Conservation (phyloP, 345 rosid species). For the Murraya koenigii region DNA sequence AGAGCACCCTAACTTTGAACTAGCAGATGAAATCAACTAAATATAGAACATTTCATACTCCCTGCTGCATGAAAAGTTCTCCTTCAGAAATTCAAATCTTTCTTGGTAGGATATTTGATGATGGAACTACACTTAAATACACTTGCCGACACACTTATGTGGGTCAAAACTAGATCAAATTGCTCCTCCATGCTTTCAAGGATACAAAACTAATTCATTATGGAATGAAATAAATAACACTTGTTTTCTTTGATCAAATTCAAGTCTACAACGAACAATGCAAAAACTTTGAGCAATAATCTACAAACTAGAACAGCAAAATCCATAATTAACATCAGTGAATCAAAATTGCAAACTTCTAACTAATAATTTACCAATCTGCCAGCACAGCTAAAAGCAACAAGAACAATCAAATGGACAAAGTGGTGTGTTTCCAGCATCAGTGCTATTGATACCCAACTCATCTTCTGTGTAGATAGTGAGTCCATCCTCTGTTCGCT, state of each 20-base stretch:
- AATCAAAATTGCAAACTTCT: background rate
- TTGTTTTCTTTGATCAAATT: background rate
- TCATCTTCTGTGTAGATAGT: slow-evolving; percentile 63
- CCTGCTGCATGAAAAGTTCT: background rate
- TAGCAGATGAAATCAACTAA: background rate
- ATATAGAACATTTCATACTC: background rate
- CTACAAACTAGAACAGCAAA: background rate
- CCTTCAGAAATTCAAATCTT: background rate
- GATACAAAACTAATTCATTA: background rate
- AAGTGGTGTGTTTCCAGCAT: slow-evolving; percentile 60
- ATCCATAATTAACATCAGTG: background rate
- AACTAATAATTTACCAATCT: background rate
- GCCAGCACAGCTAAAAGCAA: background rate
- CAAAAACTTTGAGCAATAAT: background rate
- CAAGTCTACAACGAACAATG: background rate
- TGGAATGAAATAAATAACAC: background rate
- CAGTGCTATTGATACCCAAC: slow-evolving; percentile 48
- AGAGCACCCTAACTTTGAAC: background rate
- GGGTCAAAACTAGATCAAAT: background rate
- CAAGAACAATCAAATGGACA: slow-evolving; percentile 69
- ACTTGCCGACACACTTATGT: background rate
- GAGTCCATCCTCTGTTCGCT: slow-evolving; percentile 58
- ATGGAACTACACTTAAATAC: background rate
- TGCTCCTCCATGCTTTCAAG: background rate
- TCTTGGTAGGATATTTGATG: background rate